phyloP scores from a whole-genome alignment of 805 yeast genomes.

The Pichia scutulata region DNA sequence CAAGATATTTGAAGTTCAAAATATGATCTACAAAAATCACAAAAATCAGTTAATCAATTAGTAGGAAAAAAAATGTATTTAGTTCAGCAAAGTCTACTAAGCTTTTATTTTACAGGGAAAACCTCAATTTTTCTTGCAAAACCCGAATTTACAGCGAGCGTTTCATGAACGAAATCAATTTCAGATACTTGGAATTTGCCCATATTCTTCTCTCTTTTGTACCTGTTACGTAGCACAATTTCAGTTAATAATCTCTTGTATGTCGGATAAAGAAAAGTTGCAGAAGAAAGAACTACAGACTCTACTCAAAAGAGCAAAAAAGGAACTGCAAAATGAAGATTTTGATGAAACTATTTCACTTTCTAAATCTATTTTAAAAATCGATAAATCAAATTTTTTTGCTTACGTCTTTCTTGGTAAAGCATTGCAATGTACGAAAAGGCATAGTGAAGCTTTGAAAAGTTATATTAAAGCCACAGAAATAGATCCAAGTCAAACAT shows the following conservation, averaged over 20 bases:
- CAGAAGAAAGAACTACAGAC: conserved; percentile 13
- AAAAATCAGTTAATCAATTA: too few relatives aligned
- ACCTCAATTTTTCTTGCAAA: neutral
- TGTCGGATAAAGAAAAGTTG: neutral
- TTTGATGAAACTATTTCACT: conserved; percentile 6
- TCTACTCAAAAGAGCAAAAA: conserved; percentile 41
- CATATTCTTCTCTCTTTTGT: neutral
- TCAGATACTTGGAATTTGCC: neutral
- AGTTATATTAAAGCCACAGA: conserved; percentile 44
- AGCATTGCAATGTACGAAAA: conserved; percentile 41
- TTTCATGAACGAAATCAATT: neutral
- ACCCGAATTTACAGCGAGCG: neutral
- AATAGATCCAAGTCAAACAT: conserved; percentile 41
- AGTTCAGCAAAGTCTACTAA: too few relatives aligned
- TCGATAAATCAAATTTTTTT: conserved; percentile 51
- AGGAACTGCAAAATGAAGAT: conserved; percentile 5
- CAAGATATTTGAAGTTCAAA: neutral
- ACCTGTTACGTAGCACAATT: neutral
- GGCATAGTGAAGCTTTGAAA: conserved; percentile 32
- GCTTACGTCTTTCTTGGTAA: conserved; percentile 72
- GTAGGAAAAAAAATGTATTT: too few relatives aligned
- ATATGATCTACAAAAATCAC: too few relatives aligned
- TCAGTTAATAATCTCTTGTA: neutral
- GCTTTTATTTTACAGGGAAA: too few relatives aligned
- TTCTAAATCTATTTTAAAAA: conserved; percentile 33